Percentiles rank a stretch among this genome's conserved stretches.
Evolutionary conservation across 345 rosid species (phyloP).

Genomic region (Gossypium arboreum): DNA sequence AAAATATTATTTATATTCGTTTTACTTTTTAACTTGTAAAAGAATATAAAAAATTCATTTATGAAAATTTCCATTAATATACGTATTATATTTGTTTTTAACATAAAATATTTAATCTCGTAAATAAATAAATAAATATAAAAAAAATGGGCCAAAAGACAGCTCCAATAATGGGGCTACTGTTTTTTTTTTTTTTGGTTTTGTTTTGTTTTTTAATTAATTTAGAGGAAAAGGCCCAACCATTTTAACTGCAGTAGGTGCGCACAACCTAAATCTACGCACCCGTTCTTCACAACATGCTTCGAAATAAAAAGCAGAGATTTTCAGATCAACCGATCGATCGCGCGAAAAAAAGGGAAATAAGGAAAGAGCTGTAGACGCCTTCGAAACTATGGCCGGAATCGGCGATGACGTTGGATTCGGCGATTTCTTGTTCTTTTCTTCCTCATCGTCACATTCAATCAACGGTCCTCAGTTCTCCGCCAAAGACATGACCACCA

Average conservation of each 20-base stretch:
- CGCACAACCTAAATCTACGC: constrained; percentile 10
- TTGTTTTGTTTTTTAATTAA: no score
- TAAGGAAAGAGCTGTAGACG: neutral
- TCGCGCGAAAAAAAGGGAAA: constrained; percentile 12
- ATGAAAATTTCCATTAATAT: no score
- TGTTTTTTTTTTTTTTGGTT: no score
- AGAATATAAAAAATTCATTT: no score
- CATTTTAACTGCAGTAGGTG: neutral
- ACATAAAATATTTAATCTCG: no score
- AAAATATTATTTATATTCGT: no score
- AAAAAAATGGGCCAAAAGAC: no score
- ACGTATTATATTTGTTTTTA: no score
- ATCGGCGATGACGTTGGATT: constrained; percentile 47
- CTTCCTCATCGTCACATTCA: constrained; percentile 15
- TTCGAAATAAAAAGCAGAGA: neutral
- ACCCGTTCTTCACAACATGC: neutral
- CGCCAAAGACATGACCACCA: neutral
- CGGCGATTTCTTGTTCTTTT: constrained; percentile 47
- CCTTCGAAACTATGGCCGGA: constrained; percentile 26
- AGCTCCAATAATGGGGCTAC: no score
- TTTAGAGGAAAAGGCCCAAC: neutral
- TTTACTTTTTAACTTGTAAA: no score
- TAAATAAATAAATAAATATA: no score
- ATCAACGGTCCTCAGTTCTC: constrained; percentile 39
- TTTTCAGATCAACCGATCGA: neutral